Percentiles rank a stretch among this genome's conserved stretches.
These are phyloP conservation scores for Alternaria brassicicola DNA, from an alignment of 2,329 filamentous ascomycete species.

Conservation along the genomic window DNA sequence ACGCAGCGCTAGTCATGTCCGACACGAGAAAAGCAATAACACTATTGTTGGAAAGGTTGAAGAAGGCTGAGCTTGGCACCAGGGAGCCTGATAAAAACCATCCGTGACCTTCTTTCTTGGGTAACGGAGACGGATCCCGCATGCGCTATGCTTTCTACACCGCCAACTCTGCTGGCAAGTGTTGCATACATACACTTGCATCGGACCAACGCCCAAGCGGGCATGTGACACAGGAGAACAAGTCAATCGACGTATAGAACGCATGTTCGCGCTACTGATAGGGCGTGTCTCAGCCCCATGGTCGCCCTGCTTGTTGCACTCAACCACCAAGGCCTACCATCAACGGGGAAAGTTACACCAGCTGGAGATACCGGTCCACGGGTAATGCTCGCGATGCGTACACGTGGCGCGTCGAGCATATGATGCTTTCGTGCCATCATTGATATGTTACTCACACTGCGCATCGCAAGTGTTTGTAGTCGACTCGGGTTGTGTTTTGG, in stretches of 20 bases:
- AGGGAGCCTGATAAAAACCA: neutral
- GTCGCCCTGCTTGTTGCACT: neutral
- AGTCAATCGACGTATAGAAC: neutral
- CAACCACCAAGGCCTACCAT: neutral
- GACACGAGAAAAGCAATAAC: slow-evolving; percentile 1
- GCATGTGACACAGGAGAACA: neutral
- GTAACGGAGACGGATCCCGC: neutral
- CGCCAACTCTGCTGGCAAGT: neutral
- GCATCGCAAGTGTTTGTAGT: neutral
- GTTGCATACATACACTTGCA: neutral
- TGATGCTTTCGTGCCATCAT: neutral
- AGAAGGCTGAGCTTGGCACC: slow-evolving; percentile 1
- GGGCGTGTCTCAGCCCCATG: slow-evolving; percentile 1
- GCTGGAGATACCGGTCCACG: neutral
- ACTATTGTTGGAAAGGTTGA: neutral
- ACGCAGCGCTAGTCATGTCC: neutral
- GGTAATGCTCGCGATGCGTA: neutral
- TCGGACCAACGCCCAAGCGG: neutral
- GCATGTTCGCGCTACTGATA: slow-evolving; percentile 1
- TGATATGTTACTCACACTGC: neutral
- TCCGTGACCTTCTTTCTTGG: neutral
- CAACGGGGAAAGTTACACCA: neutral
- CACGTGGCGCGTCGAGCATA: neutral
- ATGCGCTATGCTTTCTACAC: neutral
- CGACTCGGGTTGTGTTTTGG: neutral